Base-by-base conservation (phyloP, 306 rosid species). In the Quercus cerris region DNA sequence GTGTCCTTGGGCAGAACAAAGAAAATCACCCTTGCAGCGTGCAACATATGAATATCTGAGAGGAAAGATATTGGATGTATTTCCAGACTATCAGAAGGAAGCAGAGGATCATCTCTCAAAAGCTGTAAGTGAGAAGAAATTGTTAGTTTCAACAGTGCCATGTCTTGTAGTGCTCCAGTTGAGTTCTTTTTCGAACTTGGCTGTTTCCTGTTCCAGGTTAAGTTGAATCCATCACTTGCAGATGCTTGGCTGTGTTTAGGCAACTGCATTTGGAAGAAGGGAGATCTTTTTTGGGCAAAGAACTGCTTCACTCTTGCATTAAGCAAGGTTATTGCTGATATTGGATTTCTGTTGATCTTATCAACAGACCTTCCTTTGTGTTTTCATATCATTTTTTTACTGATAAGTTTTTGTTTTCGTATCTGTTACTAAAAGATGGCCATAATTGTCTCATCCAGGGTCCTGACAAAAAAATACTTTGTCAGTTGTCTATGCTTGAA, bases 211-310 rank as follows among this genome's bases (percentile, higher is more conserved):
- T 73, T 85, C 77, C 94, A 93, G 97, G 95, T 95, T 81, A 95
- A 93, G 94, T 85, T 95, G 89, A 90, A 93, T 54, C 99, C 99
- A 18, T 91, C 99, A 81, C 93, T 90, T 83, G 90, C 94, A 33
- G 98, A 95, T 89, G 99, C 98, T 76, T 95, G 99, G 98, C 84
- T 95, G 23, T 95, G 99, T 78, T 88, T 95, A 86, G 99, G 98
- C 62, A 91, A 93, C 85, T 91, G 98, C 86, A 95, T 93, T 82
- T 95, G 99, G 99, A 95, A 95, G 84, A 95, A 95, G 84, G 99
- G 98, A 69, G 99, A 95, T 83, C 83, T 95, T 77, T 70, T 87
- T 59, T 87, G 92, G 17, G 93, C 99, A 75, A 93, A 93, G 84
- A 93, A 95, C 83, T 93, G 97, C 82, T 91, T 91, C 75, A 90